Evolutionary conservation across 441 rosid species (phyloP), one percentile per base, ranked within the genome.

Genomic region (Adansonia grandidieri): DNA sequence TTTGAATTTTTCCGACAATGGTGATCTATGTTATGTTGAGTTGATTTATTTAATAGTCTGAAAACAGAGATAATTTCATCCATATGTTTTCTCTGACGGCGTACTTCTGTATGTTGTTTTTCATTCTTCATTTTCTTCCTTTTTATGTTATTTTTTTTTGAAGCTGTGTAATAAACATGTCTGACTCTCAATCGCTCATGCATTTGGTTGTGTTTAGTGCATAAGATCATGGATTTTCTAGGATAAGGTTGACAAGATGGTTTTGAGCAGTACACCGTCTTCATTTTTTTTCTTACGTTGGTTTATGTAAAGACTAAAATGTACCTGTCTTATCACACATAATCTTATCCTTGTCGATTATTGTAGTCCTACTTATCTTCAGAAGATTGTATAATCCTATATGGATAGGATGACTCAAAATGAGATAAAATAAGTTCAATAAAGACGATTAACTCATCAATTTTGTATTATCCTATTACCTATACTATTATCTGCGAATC

Each of bases 351-450:
- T 17, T 66, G 53, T 37, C 2, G 14, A 71, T 32, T n/a, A 70
- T 50, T 47, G 58, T 40, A 22, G 37, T 32, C 60, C 63, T 67
- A 42, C 71, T 70, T 70, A 9, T 72, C 61, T 15, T 48, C 58
- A 8, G 10, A 37, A 72, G 64, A 17, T 40, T 53, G 45, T 37
- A 32, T 71, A 53, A 32, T 54, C 62, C 24, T 53, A 71, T 47
- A n/a, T 71, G 63, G 14, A 56, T 54, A n/a, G n/a, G 47, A 32
- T 71, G 50, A 42, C 2, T 1, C 14, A 19, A 9, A 66, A 66
- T 66, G 50, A 17, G 53, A 45, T 17, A 17, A 42, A 66, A 17
- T 42, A 17, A 65, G 51, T n/a, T 40, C 22, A 66, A 44, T 44
- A 28, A 42, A 44, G 53, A 44, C 53, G 42, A 37, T 37, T 37